Evolutionary conservation across 768 basidiomycete species (phyloP).

Genomic region (Leccinum arenicola): DNA sequence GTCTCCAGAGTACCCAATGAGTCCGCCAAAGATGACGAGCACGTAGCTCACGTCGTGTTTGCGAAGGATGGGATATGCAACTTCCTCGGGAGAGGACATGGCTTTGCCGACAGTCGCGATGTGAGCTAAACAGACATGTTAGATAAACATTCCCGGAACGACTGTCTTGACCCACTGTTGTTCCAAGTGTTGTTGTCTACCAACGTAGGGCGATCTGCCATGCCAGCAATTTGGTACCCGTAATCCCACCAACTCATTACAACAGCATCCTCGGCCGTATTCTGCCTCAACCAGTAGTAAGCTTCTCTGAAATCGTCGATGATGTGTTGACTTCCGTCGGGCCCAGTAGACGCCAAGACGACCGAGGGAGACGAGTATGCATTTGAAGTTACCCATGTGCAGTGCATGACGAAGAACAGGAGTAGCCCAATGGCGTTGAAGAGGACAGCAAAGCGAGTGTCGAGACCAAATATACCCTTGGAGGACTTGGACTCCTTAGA

Average conservation of each 20-base stretch:
- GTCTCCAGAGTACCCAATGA: conserved; percentile 96
- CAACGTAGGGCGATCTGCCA: conserved; percentile 94
- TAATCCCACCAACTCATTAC: conserved; percentile 99
- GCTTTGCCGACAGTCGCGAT: conserved; percentile 99
- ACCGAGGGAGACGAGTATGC: conserved; percentile 99
- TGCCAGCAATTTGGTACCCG: conserved; percentile 98
- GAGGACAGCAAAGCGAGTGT: conserved; percentile 75
- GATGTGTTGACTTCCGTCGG: conserved; percentile 88
- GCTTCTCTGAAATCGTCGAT: conserved; percentile 99
- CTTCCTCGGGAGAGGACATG: conserved; percentile 92
- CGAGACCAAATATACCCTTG: conserved; percentile 80
- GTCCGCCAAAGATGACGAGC: conserved; percentile 94
- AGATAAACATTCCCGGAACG: conserved; percentile 5
- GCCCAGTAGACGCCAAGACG: conserved; percentile 75
- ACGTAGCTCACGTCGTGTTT: conserved; percentile 99
- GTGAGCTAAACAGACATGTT: conserved; percentile 55
- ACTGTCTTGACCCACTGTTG: conserved; percentile 69
- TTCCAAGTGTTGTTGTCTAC: conserved; percentile 99
- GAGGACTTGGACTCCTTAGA: conserved; percentile 15
- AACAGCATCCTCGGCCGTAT: conserved; percentile 88
- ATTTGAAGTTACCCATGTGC: conserved; percentile 91
- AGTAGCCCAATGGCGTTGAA: conserved; percentile 76
- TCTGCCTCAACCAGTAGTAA: conserved; percentile 97
- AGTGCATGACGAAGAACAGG: conserved; percentile 90
- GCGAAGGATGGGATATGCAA: conserved; percentile 93